Evolutionary conservation across 805 yeast species (phyloP), one percentile per base, ranked within the genome.

Genomic region (Yarrowia sp.): DNA sequence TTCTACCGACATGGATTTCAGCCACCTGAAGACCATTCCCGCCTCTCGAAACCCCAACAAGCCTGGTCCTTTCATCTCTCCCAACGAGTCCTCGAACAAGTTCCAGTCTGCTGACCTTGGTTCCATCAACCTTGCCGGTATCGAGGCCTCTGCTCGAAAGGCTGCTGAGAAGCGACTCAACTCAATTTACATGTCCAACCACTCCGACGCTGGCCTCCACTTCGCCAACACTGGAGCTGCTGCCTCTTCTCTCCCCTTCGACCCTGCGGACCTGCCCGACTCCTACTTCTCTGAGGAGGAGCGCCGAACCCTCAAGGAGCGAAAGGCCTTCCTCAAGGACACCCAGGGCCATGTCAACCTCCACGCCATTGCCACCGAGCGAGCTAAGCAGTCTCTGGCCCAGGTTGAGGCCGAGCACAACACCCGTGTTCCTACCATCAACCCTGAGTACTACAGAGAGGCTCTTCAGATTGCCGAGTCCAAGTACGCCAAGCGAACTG

Each of bases 391-490:
- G 29, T 71, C 75, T 13, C 67, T 81, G 62, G 71, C 73, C 31
- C 71, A 71, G 32, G 74, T 81, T 61, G 80, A 80, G 66, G 73
- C 75, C 64, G 64, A 71, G 70, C 67, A 78, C 71, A 72, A 77
- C 66, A 72, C 77, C 67, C 66, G 80, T 71, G 72, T 74, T 63
- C 64, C 77, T 18, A 71, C 70, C 63, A 69, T 72, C 16, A 81
- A 82, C 67, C 82, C 82, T 16, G 84, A 81, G 47, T 80, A 77
- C 70, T 90, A 90, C 75, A 83, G 84, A 65, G 81, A 81, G 66
- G 97, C 97, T 1, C 79, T 87, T 61, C 84, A 85, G 29, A 76
- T 88, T 65, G 97, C 97, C 2, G 88, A 87, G 71, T 81, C 81
- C 65, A 84, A 84, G 68, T 77, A 81, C 49, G 82, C 81, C 55